Percentiles rank a stretch among this genome's conserved stretches.
phyloP scores from a whole-genome alignment of 306 rosid species.

The Trichosanthes truncata region DNA sequence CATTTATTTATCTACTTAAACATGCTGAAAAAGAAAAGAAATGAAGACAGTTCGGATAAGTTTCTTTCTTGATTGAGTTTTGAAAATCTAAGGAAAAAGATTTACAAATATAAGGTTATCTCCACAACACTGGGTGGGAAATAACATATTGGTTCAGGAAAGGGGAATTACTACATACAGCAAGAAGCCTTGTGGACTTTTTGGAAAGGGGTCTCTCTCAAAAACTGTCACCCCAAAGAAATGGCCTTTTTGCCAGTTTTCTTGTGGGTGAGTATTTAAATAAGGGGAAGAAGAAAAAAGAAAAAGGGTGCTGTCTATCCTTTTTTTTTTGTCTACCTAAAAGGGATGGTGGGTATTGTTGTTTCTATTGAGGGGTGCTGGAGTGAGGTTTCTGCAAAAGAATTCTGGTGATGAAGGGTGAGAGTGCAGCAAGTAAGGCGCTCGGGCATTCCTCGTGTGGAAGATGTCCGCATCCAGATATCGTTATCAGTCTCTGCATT shows the following conservation, averaged over 20 bases:
- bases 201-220: background rate
- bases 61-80: background rate
- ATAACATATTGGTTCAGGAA: background rate
- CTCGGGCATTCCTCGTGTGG: constrained; percentile 97
- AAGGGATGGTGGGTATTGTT: background rate
- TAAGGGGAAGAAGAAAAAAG: background rate
- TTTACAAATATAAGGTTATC: constrained; percentile 1
- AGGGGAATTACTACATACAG: background rate
- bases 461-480: constrained; percentile 93
- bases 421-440: constrained; percentile 73
- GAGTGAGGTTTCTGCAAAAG: constrained; percentile 27
- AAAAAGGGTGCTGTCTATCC: background rate
- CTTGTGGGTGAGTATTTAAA: background rate
- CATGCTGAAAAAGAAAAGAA: background rate
- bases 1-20: background rate
- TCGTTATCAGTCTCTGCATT: constrained; percentile 73
- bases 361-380: constrained; percentile 28
- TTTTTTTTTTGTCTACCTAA: background rate
- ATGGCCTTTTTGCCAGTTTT: background rate
- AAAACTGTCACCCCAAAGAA: constrained; percentile 5
- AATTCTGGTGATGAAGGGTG: constrained; percentile 67
- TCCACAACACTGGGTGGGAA: constrained; percentile 5
- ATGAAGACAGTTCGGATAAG: background rate
- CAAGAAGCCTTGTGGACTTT: background rate
- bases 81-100: background rate